Percentiles rank a stretch among this genome's conserved stretches.
phyloP scores from a whole-genome alignment of 768 basidiomycete species.

The Naematelia aurantialba region DNA sequence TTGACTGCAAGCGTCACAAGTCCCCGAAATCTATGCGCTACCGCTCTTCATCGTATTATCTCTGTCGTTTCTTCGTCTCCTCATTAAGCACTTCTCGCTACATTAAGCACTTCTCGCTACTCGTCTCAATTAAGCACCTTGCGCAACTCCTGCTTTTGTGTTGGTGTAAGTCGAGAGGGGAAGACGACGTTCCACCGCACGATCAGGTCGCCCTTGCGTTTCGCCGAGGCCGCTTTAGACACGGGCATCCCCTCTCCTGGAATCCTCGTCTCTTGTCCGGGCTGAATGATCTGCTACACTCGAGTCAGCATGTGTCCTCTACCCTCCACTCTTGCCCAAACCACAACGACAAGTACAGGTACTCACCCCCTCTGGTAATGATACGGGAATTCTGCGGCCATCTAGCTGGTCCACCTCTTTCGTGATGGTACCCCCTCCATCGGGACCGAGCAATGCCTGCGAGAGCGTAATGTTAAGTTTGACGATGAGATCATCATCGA shows the following conservation, averaged over 20 bases:
- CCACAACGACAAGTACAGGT: not conserved
- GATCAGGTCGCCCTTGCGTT: slow-evolving; percentile 76
- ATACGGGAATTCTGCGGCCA: slow-evolving; percentile 68
- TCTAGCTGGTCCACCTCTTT: slow-evolving; percentile 68
- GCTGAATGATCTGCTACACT: slow-evolving; percentile 43
- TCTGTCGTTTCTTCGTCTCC: no score
- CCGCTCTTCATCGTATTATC: no score
- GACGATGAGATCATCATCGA: slow-evolving; percentile 71
- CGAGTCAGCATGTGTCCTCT: not conserved
- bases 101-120: no score
- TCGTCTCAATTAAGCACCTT: slow-evolving; percentile 55
- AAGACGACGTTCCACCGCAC: slow-evolving; percentile 77
- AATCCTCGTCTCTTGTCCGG: slow-evolving; percentile 65
- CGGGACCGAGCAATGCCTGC: slow-evolving; percentile 69
- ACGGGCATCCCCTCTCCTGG: slow-evolving; percentile 68
- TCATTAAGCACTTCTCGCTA: no score
- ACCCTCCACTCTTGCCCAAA: not conserved
- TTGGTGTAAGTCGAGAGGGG: slow-evolving; percentile 67
- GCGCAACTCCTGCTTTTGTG: slow-evolving; percentile 75
- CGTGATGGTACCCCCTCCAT: slow-evolving; percentile 56
- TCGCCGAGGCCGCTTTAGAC: slow-evolving; percentile 66
- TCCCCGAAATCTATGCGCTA: not conserved
- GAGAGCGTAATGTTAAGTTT: slow-evolving; percentile 67
- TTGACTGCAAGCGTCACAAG: not conserved
- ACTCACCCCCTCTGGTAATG: slow-evolving; percentile 57